Base-by-base conservation (phyloP, 139 green algal species). In the Pseudopediastrum boryanum region DNA sequence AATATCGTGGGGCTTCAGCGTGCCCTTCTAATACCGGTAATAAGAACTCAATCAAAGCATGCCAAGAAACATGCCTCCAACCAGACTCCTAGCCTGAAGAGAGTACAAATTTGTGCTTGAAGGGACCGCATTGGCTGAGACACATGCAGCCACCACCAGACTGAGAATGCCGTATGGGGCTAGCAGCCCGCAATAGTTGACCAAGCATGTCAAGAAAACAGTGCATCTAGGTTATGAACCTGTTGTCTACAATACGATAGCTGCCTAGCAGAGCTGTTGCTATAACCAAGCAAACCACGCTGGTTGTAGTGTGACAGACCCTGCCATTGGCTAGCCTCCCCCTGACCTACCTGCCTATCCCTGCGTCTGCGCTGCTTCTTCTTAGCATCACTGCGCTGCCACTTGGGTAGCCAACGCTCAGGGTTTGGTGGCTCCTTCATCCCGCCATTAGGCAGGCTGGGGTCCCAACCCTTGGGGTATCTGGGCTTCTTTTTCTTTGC, bases 401-500 rank as follows among this genome's bases (percentile, higher is more conserved):
- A 96, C 84, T 96, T 97, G 51, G 96, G 94, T 71, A 99, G 86
- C 96, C 96, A 99, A 56, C 96, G 90, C 87, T 99, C 96, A 2
- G 96, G 94, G 81, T 99, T 93, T 1, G 94, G 92, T 19, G 83
- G 84, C 2, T 93, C 91, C 1, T 84, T 31, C 85, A 79, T 90
- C 44, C 87, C 87, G 13, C 87, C 87, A 52, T 78, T 76, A 25
- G 87, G 96, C 85, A 98, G 93, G 13, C 76, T 81, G 1, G 94
- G 92, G 80, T 99, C 92, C 72, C 94, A 98, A 38, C 89, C 92
- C 68, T 96, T 96, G 23, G 96, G 94, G 0, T 87, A 84, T 2
- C 82, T 67, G 6, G 78, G 71, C 84, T 93, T 93, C 23, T 71
- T 76, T 83, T 94, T 95, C 36, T 87, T 85, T 31, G 81, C 79